Evolutionary conservation across 2,329 filamentous ascomycete species (phyloP), one percentile per base, ranked within the genome.

Genomic region (Aspergillus viridinutans): DNA sequence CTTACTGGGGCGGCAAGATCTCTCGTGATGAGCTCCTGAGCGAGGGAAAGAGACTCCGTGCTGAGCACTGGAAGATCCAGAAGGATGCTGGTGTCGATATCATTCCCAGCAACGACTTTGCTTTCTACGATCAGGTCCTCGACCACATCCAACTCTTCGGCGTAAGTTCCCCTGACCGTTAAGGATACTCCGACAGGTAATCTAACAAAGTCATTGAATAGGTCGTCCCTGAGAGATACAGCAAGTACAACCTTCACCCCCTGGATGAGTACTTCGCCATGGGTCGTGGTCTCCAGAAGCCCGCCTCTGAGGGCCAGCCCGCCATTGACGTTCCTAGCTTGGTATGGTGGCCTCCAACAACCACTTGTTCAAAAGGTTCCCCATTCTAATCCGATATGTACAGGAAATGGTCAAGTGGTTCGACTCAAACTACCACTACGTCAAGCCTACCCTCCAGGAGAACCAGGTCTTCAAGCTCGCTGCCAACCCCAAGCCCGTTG

Each of bases 331-430:
- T 97, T 66, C 91, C 93, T 69, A 85, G 84, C 73, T 83, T 96
- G 80, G 82, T 84, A 77, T 70, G 80, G 74, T 60, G 58, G 28
- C 35, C 40, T 28, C 4, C 35, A 32, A 20, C 28, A 35, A n/a
- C 29, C 8, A 35, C 7, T 20, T 42, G 35, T 14, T 10, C 6
- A 12, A 23, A 49, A 17, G 49, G 50, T 54, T 54, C 53, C 53
- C 55, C 49, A n/a, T 59, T 50, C 68, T 74, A 67, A 78, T 61
- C 51, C 32, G 43, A 49, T 43, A 51, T 7, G 42, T 59, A 29
- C 58, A 83, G 82, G 94, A 99, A 85, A 99, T 99, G 94, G 94
- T 99, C 72, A 99, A 99, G 85, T 99, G 94, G 94, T 99, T 99
- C 76, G 94, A 99, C 85, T 96, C 92, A 66, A 99, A 99, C 89